A percentile compares a stretch with the other conserved stretches of the same genome.
These are phyloP conservation scores for Pistacia integerrima DNA, from an alignment of 345 rosid species.

Conservation along the genomic window DNA sequence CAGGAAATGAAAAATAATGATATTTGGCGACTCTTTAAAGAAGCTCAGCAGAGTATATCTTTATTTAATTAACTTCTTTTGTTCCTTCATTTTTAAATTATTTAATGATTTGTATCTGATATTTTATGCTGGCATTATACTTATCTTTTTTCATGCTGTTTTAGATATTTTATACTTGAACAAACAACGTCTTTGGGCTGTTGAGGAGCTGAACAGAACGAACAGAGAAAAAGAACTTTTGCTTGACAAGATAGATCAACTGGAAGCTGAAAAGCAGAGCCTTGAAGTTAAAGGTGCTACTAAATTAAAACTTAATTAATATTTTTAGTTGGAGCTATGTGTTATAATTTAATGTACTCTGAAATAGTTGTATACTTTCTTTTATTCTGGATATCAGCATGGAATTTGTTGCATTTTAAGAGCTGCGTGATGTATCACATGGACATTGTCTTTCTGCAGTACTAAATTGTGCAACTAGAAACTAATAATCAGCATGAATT, in stretches of 20 bases:
- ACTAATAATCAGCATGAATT: background rate
- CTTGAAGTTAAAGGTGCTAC: constrained; percentile 43
- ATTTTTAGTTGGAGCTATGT: constrained; percentile 11
- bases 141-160: background rate
- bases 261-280: constrained; percentile 42
- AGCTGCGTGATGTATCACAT: no score
- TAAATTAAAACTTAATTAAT: constrained; percentile 4
- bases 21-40: constrained; percentile 65
- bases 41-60: constrained; percentile 72
- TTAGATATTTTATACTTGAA: constrained; percentile 70
- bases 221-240: constrained; percentile 55
- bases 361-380: background rate
- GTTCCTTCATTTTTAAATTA: background rate
- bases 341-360: constrained; percentile 4
- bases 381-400: background rate
- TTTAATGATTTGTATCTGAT: background rate
- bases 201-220: constrained; percentile 56
- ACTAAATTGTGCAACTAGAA: background rate
- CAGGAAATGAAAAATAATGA: constrained; percentile 41
- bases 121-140: background rate
- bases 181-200: constrained; percentile 63
- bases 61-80: constrained; percentile 11
- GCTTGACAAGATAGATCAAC: constrained; percentile 49
- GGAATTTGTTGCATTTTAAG: background rate
- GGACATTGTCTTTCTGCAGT: background rate